These are phyloP conservation scores for Inonotus obliquus DNA, from an alignment of 1,284 basidiomycete species.

Conservation along the genomic window DNA sequence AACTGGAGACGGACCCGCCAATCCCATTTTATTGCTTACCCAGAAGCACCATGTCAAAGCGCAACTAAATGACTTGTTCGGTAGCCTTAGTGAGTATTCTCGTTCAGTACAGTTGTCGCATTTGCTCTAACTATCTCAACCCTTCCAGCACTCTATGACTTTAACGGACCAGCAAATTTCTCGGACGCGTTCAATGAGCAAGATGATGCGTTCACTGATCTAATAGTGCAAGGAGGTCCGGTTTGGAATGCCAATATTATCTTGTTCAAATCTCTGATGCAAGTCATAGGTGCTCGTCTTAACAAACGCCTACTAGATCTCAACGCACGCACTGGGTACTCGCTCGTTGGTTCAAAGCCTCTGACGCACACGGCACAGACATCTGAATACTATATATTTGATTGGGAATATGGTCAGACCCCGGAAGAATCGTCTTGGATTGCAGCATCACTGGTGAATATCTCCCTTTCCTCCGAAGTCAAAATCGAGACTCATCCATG, in stretches of 20 bases:
- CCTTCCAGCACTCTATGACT: slow-evolving; percentile 45
- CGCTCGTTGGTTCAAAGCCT: slow-evolving; percentile 40
- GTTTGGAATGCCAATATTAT: background rate
- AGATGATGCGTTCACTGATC: slow-evolving; percentile 35
- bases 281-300: slow-evolving; percentile 37
- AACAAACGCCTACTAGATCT: slow-evolving; percentile 41
- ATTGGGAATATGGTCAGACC: slow-evolving; percentile 51
- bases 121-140: background rate
- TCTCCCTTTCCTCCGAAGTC: background rate
- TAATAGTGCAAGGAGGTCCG: slow-evolving; percentile 42
- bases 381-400: slow-evolving; percentile 51
- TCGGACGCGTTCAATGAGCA: slow-evolving; percentile 38
- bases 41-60: slow-evolving; percentile 51
- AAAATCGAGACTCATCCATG: background rate
- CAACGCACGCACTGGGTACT: slow-evolving; percentile 45
- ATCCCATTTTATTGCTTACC: slow-evolving; percentile 59
- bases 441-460: slow-evolving; percentile 52
- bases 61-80: slow-evolving; percentile 41
- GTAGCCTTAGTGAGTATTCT: slow-evolving; percentile 42
- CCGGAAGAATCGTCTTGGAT: slow-evolving; percentile 60
- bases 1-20: slow-evolving; percentile 43
- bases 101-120: background rate
- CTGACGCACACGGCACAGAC: slow-evolving; percentile 40
- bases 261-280: slow-evolving; percentile 1
- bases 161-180: slow-evolving; percentile 44